Evolutionary conservation across 2,329 filamentous ascomycete species (phyloP).

Genomic region (Scorias spongiosa): DNA sequence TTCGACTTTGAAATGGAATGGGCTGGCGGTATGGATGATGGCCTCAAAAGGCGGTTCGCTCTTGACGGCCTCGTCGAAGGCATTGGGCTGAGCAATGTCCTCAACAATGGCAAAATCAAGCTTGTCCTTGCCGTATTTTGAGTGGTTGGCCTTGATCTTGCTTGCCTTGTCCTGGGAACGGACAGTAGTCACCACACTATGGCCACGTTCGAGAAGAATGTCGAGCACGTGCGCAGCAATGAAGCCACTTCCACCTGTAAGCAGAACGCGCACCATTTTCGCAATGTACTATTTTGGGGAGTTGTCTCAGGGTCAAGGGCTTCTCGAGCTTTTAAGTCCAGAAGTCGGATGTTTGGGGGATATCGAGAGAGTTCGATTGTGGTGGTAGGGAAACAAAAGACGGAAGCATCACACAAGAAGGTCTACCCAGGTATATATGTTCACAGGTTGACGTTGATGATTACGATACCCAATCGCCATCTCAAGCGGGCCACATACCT

Average conservation of each 20-base stretch:
- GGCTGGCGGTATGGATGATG: slow-evolving; percentile 60
- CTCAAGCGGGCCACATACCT: not conserved
- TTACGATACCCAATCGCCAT: not conserved
- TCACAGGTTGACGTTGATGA: not conserved
- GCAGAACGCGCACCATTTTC: slow-evolving; percentile 19
- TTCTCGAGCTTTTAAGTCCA: too few species aligned
- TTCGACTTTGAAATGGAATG: slow-evolving; percentile 61
- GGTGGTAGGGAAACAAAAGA: too few species aligned
- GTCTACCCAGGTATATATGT: too few species aligned
- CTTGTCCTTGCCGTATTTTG: slow-evolving; percentile 36
- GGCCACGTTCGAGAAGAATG: slow-evolving; percentile 38
- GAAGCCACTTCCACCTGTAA: slow-evolving; percentile 43
- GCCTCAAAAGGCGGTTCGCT: slow-evolving; percentile 53
- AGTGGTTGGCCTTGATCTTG: slow-evolving; percentile 41
- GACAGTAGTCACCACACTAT: slow-evolving; percentile 48
- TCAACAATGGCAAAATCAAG: slow-evolving; percentile 53
- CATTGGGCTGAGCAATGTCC: slow-evolving; percentile 54
- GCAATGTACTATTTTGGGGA: not conserved
- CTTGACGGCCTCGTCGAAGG: slow-evolving; percentile 48
- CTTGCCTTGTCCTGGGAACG: slow-evolving; percentile 46
- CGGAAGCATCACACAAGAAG: too few species aligned
- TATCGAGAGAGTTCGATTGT: too few species aligned
- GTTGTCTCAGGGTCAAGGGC: too few species aligned
- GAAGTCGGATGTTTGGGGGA: too few species aligned
- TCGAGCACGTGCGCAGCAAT: slow-evolving; percentile 52